A percentile compares a stretch with the other conserved stretches of the same genome.
phyloP scores from a whole-genome alignment of 257 asterid species.

The Nicotiana knightiana region DNA sequence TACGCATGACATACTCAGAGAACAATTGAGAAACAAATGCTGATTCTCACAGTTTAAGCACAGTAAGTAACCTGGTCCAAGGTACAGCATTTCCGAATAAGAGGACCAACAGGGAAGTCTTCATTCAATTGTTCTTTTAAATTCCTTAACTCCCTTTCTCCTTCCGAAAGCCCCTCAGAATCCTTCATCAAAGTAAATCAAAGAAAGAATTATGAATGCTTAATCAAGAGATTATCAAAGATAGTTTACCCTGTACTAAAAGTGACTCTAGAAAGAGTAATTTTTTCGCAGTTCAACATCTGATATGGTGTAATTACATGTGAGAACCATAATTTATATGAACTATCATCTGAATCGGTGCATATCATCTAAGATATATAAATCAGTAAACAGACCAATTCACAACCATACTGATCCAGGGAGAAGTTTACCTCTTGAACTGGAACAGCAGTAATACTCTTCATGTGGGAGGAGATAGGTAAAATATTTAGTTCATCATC shows the following conservation, averaged over 20 bases:
- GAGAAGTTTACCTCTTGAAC: conserved; percentile 51
- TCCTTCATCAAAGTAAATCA: conserved; percentile 41
- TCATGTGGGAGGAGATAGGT: conserved; percentile 96
- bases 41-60: background rate
- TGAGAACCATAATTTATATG: background rate
- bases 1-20: background rate
- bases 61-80: conserved; percentile 69
- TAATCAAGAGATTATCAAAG: background rate
- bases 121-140: conserved; percentile 77
- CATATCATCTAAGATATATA: background rate
- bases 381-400: background rate
- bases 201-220: conserved; percentile 2
- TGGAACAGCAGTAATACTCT: conserved; percentile 48
- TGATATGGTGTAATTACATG: background rate
- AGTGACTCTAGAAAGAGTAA: background rate
- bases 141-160: conserved; percentile 65
- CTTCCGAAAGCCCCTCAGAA: conserved; percentile 76
- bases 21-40: background rate
- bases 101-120: conserved; percentile 90
- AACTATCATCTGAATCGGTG: background rate
- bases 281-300: background rate
- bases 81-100: conserved; percentile 80
- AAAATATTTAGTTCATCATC: conserved; percentile 89
- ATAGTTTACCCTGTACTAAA: background rate
- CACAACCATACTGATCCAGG: conserved; percentile 5